A percentile compares a stretch with the other conserved stretches of the same genome.
These are phyloP conservation scores for Rhodamnia argentea DNA, from an alignment of 345 rosid species.

Conservation along the genomic window DNA sequence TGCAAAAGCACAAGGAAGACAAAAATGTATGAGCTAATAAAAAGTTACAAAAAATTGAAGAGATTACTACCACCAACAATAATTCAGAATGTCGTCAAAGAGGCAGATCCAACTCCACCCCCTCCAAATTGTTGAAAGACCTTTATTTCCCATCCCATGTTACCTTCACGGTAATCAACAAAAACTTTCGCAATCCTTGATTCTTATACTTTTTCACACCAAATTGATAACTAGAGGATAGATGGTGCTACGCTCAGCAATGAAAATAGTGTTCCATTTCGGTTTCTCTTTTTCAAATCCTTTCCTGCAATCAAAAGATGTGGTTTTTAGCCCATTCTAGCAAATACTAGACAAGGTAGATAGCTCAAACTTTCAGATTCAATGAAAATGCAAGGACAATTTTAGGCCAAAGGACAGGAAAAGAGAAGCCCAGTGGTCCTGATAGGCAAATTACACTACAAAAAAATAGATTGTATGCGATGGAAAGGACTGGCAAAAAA, in stretches of 20 bases:
- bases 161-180: not conserved
- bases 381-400: no score
- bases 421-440: not conserved
- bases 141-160: not conserved
- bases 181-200: not conserved
- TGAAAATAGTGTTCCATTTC: no score
- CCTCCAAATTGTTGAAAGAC: not conserved
- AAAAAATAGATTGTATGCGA: no score
- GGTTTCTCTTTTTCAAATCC: no score
- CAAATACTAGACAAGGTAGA: no score
- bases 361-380: no score
- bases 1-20: not conserved
- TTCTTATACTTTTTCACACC: not conserved
- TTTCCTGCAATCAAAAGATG: no score
- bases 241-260: no score
- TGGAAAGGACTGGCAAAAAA: no score
- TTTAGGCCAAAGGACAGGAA: no score
- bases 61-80: not conserved
- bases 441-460: no score
- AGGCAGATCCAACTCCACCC: not conserved
- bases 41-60: fast-evolving
- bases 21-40: not conserved
- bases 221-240: not conserved
- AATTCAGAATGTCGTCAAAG: not conserved
- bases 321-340: no score